Percentiles rank a stretch among this genome's conserved stretches.
These are phyloP conservation scores for Metarhizium robertsii DNA, from an alignment of 2,329 filamentous ascomycete genomes.

Conservation along the genomic window DNA sequence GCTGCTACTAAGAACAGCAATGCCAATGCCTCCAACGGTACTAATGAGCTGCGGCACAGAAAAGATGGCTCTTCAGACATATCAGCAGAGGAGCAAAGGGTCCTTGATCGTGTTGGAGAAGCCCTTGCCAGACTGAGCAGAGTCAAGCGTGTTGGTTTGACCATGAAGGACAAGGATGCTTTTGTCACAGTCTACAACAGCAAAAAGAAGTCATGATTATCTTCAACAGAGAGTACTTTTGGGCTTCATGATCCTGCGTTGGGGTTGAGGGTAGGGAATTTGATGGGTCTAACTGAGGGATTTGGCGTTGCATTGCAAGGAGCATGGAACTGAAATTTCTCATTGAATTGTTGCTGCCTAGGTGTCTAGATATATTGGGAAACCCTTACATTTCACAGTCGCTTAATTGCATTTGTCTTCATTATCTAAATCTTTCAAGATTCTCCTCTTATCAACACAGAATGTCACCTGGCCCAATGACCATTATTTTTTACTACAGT, in stretches of 20 bases:
- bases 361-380: not conserved
- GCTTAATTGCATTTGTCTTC: not conserved
- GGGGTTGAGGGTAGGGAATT: not conserved
- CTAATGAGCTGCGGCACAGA: constrained; percentile 19
- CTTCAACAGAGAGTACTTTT: not conserved
- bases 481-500: not conserved
- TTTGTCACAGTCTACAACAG: constrained; percentile 63
- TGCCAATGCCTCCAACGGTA: constrained; percentile 15
- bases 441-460: not conserved
- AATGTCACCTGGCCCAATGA: not conserved
- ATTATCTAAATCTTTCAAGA: not conserved
- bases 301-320: constrained; percentile 14
- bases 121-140: constrained; percentile 78
- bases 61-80: constrained; percentile 17
- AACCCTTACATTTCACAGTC: not conserved
- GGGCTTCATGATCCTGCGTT: not conserved
- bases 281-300: not conserved
- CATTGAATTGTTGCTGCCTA: not conserved
- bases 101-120: constrained; percentile 74
- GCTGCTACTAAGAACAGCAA: constrained; percentile 28
- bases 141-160: constrained; percentile 81
- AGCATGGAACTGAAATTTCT: constrained; percentile 7
- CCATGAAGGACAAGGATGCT: constrained; percentile 69
- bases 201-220: constrained; percentile 23
- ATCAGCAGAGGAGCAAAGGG: constrained; percentile 50